Conservation (phyloP, 1,284 basidiomycete species). For the Xerocomus amazonicus region DNA sequence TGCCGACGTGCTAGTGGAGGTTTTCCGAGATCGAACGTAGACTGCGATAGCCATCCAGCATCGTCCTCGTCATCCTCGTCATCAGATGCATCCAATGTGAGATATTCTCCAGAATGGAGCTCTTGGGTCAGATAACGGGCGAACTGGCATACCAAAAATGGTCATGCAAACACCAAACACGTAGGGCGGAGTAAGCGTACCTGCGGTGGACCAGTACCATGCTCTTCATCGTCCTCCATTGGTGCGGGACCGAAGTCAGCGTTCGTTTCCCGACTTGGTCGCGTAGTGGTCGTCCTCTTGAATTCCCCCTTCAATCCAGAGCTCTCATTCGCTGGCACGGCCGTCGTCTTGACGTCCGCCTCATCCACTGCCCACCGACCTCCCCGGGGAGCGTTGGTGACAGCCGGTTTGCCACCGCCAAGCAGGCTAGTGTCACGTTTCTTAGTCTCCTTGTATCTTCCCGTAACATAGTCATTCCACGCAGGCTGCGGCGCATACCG, state of each 20-base stretch:
- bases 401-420: constrained; percentile 77
- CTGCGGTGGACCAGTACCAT: constrained; percentile 49
- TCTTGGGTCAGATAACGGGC: constrained; percentile 72
- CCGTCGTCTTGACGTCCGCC: constrained; percentile 44
- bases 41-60: constrained; percentile 74
- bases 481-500: constrained; percentile 71
- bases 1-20: constrained; percentile 53
- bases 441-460: constrained; percentile 83
- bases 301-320: constrained; percentile 53
- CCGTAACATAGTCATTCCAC: constrained; percentile 86
- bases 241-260: constrained; percentile 66
- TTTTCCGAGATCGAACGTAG: constrained; percentile 60
- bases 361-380: constrained; percentile 70
- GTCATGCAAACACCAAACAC: background rate
- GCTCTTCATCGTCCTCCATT: constrained; percentile 42
- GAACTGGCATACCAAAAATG: constrained; percentile 45
- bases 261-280: constrained; percentile 46
- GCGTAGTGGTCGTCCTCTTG: constrained; percentile 42
- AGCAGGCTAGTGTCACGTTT: constrained; percentile 74
- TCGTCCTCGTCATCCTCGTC: constrained; percentile 69
- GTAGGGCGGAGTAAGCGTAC: constrained; percentile 35
- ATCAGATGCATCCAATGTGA: constrained; percentile 55
- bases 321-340: constrained; percentile 24
- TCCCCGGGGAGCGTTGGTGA: constrained; percentile 39
- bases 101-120: constrained; percentile 58